phyloP scores from a whole-genome alignment of 2,329 filamentous ascomycete genomes.

The Leptographium radiaticola region DNA sequence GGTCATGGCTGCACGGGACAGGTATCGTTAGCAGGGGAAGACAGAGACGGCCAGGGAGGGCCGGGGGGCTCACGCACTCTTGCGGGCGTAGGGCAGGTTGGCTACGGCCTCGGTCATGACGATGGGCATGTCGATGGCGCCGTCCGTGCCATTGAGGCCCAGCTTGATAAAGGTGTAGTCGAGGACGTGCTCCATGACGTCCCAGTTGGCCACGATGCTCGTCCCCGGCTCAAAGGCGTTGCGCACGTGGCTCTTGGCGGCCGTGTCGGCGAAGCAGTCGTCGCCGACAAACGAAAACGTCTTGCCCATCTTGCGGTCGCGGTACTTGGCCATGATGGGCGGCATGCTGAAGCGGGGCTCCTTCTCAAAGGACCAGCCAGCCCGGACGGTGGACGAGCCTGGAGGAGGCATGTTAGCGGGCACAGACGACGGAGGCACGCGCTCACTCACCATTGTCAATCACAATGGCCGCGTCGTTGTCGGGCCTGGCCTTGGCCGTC shows the following conservation, averaged over 20 bases:
- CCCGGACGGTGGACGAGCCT: constrained; percentile 83
- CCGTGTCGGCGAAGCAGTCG: constrained; percentile 91
- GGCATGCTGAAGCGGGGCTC: constrained; percentile 69
- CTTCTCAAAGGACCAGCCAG: constrained; percentile 89
- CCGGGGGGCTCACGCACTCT: constrained; percentile 46
- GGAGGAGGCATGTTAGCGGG: background rate
- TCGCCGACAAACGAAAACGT: constrained; percentile 85
- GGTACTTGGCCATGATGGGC: constrained; percentile 88
- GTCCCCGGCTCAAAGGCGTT: constrained; percentile 84
- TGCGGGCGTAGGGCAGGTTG: constrained; percentile 77
- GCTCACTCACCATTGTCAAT: constrained; percentile 75
- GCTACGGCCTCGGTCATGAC: constrained; percentile 94
- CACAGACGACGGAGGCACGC: constrained; percentile 12
- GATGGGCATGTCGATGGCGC: constrained; percentile 69
- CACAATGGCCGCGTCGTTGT: constrained; percentile 64
- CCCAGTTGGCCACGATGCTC: constrained; percentile 92
- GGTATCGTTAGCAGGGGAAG: background rate
- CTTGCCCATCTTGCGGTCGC: constrained; percentile 84
- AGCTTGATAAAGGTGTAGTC: constrained; percentile 94
- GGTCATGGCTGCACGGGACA: constrained; percentile 60
- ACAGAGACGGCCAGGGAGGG: background rate
- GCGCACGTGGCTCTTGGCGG: constrained; percentile 77
- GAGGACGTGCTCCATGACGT: constrained; percentile 86
- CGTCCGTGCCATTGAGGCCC: constrained; percentile 64
- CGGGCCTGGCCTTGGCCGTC: constrained; percentile 44